These are phyloP conservation scores for Xanthoceras sorbifolium DNA, from an alignment of 345 rosid species.

Conservation along the genomic window DNA sequence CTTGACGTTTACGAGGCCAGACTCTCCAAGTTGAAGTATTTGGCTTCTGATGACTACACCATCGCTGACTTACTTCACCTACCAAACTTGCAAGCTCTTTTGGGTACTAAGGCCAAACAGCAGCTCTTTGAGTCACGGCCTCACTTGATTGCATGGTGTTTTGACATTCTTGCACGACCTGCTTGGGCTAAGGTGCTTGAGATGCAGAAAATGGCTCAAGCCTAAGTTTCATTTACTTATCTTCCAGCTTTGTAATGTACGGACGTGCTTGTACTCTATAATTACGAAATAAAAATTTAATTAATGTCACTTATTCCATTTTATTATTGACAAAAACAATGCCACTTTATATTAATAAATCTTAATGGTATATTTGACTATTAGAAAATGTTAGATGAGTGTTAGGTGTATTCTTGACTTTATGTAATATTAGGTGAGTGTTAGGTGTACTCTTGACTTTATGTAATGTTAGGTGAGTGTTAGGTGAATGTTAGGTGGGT, in stretches of 20 bases:
- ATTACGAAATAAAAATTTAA: too few relatives aligned
- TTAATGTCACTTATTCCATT: too few relatives aligned
- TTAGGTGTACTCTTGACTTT: too few relatives aligned
- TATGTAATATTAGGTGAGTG: too few relatives aligned
- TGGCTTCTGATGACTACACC: constrained; percentile 21
- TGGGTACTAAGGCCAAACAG: constrained; percentile 10
- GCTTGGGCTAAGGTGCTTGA: constrained; percentile 23
- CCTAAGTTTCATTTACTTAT: neutral
- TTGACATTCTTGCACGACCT: constrained; percentile 17
- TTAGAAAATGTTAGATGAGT: too few relatives aligned
- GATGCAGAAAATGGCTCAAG: constrained; percentile 5
- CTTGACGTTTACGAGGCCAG: constrained; percentile 20
- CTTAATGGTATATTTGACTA: too few relatives aligned
- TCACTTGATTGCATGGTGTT: constrained; percentile 13
- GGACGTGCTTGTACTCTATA: too few relatives aligned
- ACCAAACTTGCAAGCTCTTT: constrained; percentile 11
- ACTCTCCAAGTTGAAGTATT: constrained; percentile 19
- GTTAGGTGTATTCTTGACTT: too few relatives aligned
- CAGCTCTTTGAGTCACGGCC: constrained; percentile 22
- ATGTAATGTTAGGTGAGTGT: too few relatives aligned
- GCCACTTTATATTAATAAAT: too few relatives aligned
- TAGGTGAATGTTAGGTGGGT: too few relatives aligned
- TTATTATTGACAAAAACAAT: too few relatives aligned
- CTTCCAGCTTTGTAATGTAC: neutral
- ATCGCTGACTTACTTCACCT: constrained; percentile 26